phyloP scores from a whole-genome alignment of 225 moss, liverwort and hornwort genomes.

The Neckera pumila region DNA sequence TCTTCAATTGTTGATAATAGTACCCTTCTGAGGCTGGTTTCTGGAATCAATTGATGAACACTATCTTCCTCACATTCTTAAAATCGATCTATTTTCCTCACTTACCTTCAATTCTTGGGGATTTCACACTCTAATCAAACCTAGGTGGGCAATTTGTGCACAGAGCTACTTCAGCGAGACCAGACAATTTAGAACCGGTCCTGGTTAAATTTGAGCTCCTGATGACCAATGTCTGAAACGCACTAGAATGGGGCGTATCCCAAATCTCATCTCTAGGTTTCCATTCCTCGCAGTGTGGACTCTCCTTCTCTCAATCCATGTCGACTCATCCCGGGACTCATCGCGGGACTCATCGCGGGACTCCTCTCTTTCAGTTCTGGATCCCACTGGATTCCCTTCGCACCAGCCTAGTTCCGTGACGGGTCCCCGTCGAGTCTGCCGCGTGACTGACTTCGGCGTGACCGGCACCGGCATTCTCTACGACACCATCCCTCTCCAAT shows the following conservation, averaged over 20 bases:
- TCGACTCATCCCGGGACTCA: neutral
- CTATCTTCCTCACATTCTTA: no score
- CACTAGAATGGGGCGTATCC: neutral
- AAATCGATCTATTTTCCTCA: neutral
- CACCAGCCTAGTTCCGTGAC: neutral
- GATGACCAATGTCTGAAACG: neutral
- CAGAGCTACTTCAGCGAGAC: neutral
- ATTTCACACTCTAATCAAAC: neutral
- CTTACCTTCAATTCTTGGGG: neutral
- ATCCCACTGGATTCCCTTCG: neutral
- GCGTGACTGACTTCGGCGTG: conserved; percentile 42
- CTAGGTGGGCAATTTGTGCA: neutral
- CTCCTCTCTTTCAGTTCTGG: neutral
- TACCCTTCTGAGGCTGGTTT: neutral
- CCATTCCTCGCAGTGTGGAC: neutral
- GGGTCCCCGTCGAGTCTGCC: conserved; percentile 9
- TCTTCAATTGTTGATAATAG: neutral
- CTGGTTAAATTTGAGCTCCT: neutral
- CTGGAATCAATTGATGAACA: neutral
- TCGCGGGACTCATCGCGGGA: neutral
- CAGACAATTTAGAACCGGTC: neutral
- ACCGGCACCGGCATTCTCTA: conserved; percentile 32
- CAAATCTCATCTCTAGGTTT: neutral
- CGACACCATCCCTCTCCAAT: conserved; percentile 59
- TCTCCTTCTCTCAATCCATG: neutral